Evolutionary conservation across 2,329 filamentous ascomycete genomes (phyloP), one percentile per base, ranked within the genome.

Genomic region (Sporothrix dimorphospora): DNA sequence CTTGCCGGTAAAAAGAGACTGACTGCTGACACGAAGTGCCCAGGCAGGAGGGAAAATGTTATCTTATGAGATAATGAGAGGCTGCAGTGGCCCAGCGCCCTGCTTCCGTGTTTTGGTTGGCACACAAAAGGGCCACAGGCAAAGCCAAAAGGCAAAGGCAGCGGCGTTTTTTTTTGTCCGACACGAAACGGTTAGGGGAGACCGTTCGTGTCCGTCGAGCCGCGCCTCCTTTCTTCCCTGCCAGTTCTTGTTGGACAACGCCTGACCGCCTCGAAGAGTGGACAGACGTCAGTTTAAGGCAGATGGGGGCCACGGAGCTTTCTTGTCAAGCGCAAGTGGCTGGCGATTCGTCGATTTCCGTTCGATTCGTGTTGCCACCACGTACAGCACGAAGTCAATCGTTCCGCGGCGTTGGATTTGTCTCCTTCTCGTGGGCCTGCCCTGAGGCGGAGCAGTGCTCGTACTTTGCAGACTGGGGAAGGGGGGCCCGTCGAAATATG

Each of bases 151-250:
- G 38, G 38, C 59, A 49, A 40, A 65, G 71, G n/a, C 45, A 55
- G 24, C 34, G 55, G 55, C 47, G 53, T 49, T 63, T 30, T 42
- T 61, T 45, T n/a, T 55, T 63, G 71, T 72, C 55, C 45, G 30
- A 72, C 71, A 59, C 67, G 53, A 70, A 70, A 55, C 45, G 65
- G 34, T 49, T 27, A 61, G 40, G 40, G 65, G 16, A 40, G 11
- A 24, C 42, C 16, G 57, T 38, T 30, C 47, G 42, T 72, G 21
- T 59, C 19, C 69, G 16, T 51, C n/a, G 7, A 63, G 55, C 69
- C 68, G 53, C 68, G 68, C 40, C 51, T 45, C 30, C 16, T 53
- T 68, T 24, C 12, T 53, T 53, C 14, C 30, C 21, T 59, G 55
- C 4, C 24, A 11, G 47, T 19, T 12, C 8, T 34, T 34, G 49